Evolutionary conservation across 306 rosid genomes (phyloP), one percentile per base, ranked within the genome.

Genomic region (Medicago ruthenica): DNA sequence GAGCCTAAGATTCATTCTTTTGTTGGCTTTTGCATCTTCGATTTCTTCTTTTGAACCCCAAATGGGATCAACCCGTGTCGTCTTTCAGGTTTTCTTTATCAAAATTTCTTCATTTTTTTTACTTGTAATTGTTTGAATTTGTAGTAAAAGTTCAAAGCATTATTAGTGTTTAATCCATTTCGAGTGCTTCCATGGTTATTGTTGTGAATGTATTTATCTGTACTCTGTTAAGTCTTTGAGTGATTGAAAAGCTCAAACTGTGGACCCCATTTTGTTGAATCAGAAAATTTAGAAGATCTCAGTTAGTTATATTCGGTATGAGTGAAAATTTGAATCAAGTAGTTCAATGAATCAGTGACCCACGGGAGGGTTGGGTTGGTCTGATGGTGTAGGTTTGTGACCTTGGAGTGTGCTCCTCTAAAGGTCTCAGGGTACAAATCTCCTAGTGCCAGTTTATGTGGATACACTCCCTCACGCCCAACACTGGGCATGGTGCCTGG

Each of bases 31-130:
- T 9, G n/a, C 73, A 47, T 71, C 77, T 75, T 7, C 57, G 4
- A 69, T 73, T 14, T 78, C 61, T 71, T 74, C 41, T 36, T 83
- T 40, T 11, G 92, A 89, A 48, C 84, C 91, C 50, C 66, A 81
- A 18, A 83, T 92, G 3, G 97, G 97, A 81, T 92, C 92, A 0
- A 75, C 88, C 57, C 96, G 97, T 39, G 97, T 89, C 17, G 96
- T 89, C 71, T 92, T 92, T 79, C 97, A 92, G 96, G 97, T 92
- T 76, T 66, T 82, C 42, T 18, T 8, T 48, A 15, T 53, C 21
- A 47, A 15, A 27, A 45, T 63, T 80, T 41, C 8, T 41, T 13
- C 48, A 18, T 1, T 40, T 76, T 34, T 24, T 27, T 4, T 9
- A 64, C 9, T 60, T 16, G 0, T 40, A 22, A 10, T 70, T 67